phyloP scores from a whole-genome alignment of 495 filamentous ascomycete genomes.

The Chaetomium cochliodes region DNA sequence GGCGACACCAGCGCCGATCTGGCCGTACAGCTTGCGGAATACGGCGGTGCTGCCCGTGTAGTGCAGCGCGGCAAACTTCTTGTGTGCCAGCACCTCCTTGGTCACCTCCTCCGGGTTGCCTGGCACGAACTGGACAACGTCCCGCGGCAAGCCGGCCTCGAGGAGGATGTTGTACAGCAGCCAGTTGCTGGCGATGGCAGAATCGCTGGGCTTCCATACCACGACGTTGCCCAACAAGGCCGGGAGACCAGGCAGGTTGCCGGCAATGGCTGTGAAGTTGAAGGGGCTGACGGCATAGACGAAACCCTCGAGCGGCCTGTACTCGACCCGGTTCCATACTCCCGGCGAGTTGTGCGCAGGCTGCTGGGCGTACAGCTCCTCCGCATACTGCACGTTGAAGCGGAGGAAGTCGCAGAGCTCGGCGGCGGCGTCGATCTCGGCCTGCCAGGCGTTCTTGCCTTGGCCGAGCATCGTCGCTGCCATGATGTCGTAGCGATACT shows the following conservation, averaged over 20 bases:
- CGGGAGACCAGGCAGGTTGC: conserved; percentile 70
- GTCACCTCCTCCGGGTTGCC: conserved; percentile 76
- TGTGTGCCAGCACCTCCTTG: conserved; percentile 62
- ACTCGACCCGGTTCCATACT: conserved; percentile 81
- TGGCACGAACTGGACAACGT: conserved; percentile 81
- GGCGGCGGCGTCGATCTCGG: conserved; percentile 92
- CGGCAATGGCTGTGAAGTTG: conserved; percentile 86
- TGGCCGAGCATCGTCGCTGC: conserved; percentile 91
- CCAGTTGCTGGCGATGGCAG: conserved; percentile 69
- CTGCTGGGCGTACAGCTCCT: conserved; percentile 83
- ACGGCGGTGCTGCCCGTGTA: conserved; percentile 81
- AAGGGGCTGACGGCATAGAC: conserved; percentile 85
- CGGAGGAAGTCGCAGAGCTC: conserved; percentile 89
- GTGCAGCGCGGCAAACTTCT: conserved; percentile 72
- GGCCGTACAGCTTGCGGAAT: conserved; percentile 71
- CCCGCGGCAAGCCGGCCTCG: conserved; percentile 77
- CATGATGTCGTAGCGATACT: conserved; percentile 92
- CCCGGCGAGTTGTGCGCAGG: conserved; percentile 72
- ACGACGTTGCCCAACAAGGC: conserved; percentile 84
- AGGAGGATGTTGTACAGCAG: conserved; percentile 79
- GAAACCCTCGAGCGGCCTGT: conserved; percentile 81
- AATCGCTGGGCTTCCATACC: conserved; percentile 84
- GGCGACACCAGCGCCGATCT: conserved; percentile 66
- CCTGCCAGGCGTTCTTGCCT: conserved; percentile 95
- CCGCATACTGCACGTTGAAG: conserved; percentile 85